Evolutionary conservation across 805 yeast genomes (phyloP), one percentile per base, ranked within the genome.

Genomic region (Torulaspora quercuum): DNA sequence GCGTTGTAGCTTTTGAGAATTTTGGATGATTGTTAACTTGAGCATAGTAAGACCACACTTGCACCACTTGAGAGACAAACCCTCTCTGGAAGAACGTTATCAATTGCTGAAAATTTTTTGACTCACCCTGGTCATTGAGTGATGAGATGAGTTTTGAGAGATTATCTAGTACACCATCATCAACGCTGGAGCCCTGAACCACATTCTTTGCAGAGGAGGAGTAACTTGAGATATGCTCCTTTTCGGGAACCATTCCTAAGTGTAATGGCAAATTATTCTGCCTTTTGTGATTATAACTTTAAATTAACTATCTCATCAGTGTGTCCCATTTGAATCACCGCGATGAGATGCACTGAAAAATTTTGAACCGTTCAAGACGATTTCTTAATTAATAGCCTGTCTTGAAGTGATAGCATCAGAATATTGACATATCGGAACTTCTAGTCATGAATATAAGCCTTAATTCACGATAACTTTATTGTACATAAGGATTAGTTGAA

Each of bases 1-100:
- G 60, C 1, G 61, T 58, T 0, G 81, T 66, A 3, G 72, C 39
- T 13, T 61, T 64, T 0, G 75, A 64, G 44, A 78, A 69, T 31
- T 68, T 70, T 2, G 64, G 53, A 50, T 76, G 79, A 40, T 80
- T 78, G 50, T 78, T 61, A 25, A 58, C 56, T 41, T 65, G 71
- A 0, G 73, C 67, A 42, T 58, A 68, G 43, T 65, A 70, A 2
- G 73, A 66, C 76, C 77, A 73, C 4, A 69, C 46, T 40, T 72
- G 76, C 2, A 68, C 46, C 10, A 64, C 46, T 43, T 69, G 72
- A 7, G 52, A 42, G 2, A 51, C 54, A 33, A 56, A 61, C 5
- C 68, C 69, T 34, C 54, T 61, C 10, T 57, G 50, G 17, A 63
- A 55, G 42, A 68, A 67, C 2, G 53, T 52, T 8, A 52, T 37